A percentile compares a stretch with the other conserved stretches of the same genome.
Conservation (phyloP, 805 yeast genomes). For the Metschnikowia koreensis region DNA sequence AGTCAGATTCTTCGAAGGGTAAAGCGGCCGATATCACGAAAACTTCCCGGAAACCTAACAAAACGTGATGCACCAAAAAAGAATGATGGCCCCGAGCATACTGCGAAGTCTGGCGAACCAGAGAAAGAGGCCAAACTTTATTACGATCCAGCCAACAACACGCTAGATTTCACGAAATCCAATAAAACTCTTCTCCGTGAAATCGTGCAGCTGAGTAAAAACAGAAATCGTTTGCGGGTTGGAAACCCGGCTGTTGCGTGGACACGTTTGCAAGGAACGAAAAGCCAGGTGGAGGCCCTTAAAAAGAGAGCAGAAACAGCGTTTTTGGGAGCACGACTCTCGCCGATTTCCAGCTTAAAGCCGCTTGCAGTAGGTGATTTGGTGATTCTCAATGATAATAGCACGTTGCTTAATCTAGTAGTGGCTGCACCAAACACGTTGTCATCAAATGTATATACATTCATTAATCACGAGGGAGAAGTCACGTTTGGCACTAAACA, state of each 20-base stretch:
- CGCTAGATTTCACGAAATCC: slow-evolving; percentile 12
- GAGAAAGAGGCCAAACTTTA: slow-evolving; percentile 3
- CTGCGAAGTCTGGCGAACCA: no score
- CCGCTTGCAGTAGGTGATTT: slow-evolving; percentile 57
- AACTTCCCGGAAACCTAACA: no score
- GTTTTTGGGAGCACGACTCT: slow-evolving; percentile 7
- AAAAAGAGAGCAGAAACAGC: not conserved
- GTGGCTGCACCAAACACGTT: slow-evolving; percentile 50
- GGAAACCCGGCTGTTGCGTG: slow-evolving; percentile 13
- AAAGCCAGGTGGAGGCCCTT: slow-evolving; percentile 1
- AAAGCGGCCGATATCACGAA: no score
- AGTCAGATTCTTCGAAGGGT: no score
- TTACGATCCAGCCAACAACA: slow-evolving; percentile 15
- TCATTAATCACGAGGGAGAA: slow-evolving; percentile 57
- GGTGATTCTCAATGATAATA: slow-evolving; percentile 49
- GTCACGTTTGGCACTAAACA: slow-evolving; percentile 46
- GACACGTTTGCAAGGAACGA: slow-evolving; percentile 4
- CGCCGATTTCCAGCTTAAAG: slow-evolving; percentile 7
- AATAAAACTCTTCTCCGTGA: slow-evolving; percentile 9
- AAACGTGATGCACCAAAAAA: not conserved
- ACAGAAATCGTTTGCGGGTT: slow-evolving; percentile 9
- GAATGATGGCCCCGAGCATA: not conserved
- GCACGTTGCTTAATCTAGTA: slow-evolving; percentile 51
- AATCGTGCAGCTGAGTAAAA: slow-evolving; percentile 5
- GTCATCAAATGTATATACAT: slow-evolving; percentile 54